Conservation (phyloP, 305 asterid genomes). For the Fraxinus greggii region DNA sequence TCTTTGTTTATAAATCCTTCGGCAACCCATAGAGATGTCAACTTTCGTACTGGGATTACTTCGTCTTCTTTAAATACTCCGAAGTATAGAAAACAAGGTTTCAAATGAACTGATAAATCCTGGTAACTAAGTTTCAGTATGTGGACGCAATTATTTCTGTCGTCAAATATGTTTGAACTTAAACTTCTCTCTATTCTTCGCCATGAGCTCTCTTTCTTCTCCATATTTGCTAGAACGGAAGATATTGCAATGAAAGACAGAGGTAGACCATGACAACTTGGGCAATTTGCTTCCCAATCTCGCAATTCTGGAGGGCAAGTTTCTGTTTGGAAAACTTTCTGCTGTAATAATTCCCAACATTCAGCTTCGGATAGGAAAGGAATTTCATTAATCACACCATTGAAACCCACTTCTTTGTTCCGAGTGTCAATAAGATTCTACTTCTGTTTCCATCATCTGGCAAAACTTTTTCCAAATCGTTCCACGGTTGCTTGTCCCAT, state of each 20-base stretch:
- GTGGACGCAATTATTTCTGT: neutral
- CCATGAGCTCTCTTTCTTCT: neutral
- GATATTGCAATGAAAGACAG: neutral
- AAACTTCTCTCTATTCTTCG: neutral
- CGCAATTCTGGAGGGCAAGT: neutral
- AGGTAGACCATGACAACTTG: slow-evolving; percentile 15
- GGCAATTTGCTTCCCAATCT: slow-evolving; percentile 4
- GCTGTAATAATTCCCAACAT: slow-evolving; percentile 19
- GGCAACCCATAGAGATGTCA: slow-evolving; percentile 20
- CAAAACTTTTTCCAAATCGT: neutral
- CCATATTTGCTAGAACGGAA: neutral
- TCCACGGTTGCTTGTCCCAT: slow-evolving; percentile 11
- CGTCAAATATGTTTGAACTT: neutral
- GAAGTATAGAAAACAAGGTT: slow-evolving; percentile 15
- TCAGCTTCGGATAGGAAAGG: neutral
- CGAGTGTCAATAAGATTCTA: slow-evolving; percentile 23
- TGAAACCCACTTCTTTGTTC: neutral
- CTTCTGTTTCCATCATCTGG: slow-evolving; percentile 20
- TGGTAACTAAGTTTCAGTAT: slow-evolving; percentile 7
- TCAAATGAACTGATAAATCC: slow-evolving; percentile 12
- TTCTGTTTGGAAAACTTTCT: neutral
- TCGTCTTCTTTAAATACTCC: slow-evolving; percentile 11
- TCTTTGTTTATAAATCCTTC: slow-evolving; percentile 12
- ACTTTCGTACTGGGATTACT: slow-evolving; percentile 4
- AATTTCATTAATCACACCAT: neutral